Percentiles rank a stretch among this genome's conserved stretches.
Evolutionary conservation across 352 stramenopile species (phyloP).

Genomic region (Thraustotheca clavata): DNA sequence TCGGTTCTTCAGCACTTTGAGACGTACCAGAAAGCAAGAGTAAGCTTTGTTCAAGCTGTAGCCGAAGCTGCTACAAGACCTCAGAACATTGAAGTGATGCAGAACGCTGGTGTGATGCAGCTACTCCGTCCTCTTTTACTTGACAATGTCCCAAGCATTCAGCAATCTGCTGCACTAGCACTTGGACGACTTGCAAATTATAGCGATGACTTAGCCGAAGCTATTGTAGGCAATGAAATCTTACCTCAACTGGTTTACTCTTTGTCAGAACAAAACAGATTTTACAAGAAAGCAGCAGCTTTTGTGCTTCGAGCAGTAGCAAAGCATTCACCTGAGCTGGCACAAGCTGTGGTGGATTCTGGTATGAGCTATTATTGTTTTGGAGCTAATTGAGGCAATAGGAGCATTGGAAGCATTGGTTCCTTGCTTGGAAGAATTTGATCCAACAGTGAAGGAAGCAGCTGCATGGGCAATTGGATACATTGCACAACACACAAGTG

Average conservation of each 20-base stretch:
- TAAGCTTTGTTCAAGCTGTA: slow-evolving; percentile 92
- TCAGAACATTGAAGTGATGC: slow-evolving; percentile 95
- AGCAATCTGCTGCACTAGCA: slow-evolving; percentile 90
- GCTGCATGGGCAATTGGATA: slow-evolving; percentile 94
- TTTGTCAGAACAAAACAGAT: slow-evolving; percentile 91
- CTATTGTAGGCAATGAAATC: slow-evolving; percentile 93
- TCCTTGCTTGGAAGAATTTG: slow-evolving; percentile 92
- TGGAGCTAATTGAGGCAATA: background rate
- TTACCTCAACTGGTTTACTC: slow-evolving; percentile 95
- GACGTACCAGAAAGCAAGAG: slow-evolving; percentile 92
- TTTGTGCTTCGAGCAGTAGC: slow-evolving; percentile 91
- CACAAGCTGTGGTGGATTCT: slow-evolving; percentile 90
- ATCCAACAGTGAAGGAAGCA: slow-evolving; percentile 92
- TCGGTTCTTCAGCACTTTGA: slow-evolving; percentile 93
- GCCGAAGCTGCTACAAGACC: slow-evolving; percentile 89
- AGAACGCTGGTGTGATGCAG: slow-evolving; percentile 94
- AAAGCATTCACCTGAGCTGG: slow-evolving; percentile 92
- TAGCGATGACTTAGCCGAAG: slow-evolving; percentile 91
- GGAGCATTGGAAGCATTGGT: slow-evolving; percentile 87
- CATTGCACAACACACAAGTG: slow-evolving; percentile 90
- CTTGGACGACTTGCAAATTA: slow-evolving; percentile 92
- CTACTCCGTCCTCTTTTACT: slow-evolving; percentile 88
- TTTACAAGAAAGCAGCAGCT: slow-evolving; percentile 94
- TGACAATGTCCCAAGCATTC: slow-evolving; percentile 93
- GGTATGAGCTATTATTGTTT: slow-evolving; percentile 22